Evolutionary conservation across 495 filamentous ascomycete genomes (phyloP), one percentile per base, ranked within the genome.

Genomic region (Xylaria cubensis): DNA sequence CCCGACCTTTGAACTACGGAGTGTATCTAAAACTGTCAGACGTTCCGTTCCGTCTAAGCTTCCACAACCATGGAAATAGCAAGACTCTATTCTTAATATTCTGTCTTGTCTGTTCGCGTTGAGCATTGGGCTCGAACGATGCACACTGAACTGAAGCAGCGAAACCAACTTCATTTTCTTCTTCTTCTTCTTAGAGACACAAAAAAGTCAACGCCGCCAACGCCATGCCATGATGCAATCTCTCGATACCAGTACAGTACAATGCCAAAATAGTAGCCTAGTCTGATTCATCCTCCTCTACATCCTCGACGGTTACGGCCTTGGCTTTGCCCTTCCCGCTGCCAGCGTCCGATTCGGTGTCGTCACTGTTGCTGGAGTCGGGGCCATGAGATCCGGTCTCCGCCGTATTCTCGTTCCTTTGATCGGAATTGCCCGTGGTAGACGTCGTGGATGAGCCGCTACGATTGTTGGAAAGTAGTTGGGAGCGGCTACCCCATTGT

Each of bases 281-380:
- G 24, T 78, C 70, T 62, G 75, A 65, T 34, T 81, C 79, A 24
- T 81, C 78, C 24, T 80, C 78, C 6, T 77, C 75, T 19, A 74
- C 82, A 44, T 85, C 83, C 67, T 84, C 82, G 21, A 84, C 77
- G 7, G 82, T 82, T 26, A 76, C 83, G 10, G 81, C 80, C 71
- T 75, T 76, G 29, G 79, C 78, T 69, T 82, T 81, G 26, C 80
- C 80, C 63, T 81, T 84, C 3, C 70, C 44, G 17, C 73, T 74
- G 44, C 75, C 72, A 3, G 59, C 64, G 29, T 69, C 51, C 55
- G 73, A 68, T 34, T 48, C 61, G 2, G 39, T 44, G 42, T 73
- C 75, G 67, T 72, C 74, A 39, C 69, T 74, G 9, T 75, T 71
- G n/a, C 24, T 68, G 2, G 76, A 64, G n/a, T 55, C 46, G 19